Base-by-base conservation (phyloP, 306 rosid species). In the Lathyrus oleraceus region DNA sequence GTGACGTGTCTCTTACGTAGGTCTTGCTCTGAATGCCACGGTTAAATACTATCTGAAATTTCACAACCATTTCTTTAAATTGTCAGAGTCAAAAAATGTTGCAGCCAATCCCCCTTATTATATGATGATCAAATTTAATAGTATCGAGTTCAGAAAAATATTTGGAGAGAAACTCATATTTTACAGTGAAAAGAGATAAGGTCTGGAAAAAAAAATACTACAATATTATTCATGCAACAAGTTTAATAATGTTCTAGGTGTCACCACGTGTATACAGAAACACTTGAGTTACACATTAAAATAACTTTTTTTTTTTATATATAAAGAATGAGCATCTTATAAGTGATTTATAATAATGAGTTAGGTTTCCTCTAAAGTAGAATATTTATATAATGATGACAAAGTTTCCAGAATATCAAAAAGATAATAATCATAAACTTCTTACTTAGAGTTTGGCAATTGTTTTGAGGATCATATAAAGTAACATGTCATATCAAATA, bases 401-500 rank as follows among this genome's bases (percentile, higher is more conserved):
- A 20, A 52, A 74, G 14, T 59, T 32, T 61, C 17, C 15, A 27
- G 9, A 42, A 47, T 35, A 28, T 53, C 58, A 49, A 19, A 19
- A 9, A 56, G 8, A 59, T 65, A 36, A 48, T 17, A 67, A 67
- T 60, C 76, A 58, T 36, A 60, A 53, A 21, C 60, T 44, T 59
- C 5, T 45, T 14, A 45, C 8, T 45, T 6, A 49, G 30, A 52
- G 73, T 72, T 61, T 68, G 61, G 76, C 48, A 68, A 36, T 72
- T 2, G 53, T 28, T 72, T 76, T 61, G 76, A 66, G 76, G 79
- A 72, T 77, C 9, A 67, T 9, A 64, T n/a, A 21, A 62, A 61
- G 45, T 78, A 20, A 68, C 30, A 10, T 43, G 82, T 81, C 77
- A 35, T 69, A 49, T 77, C 79, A 77, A 57, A 14, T 0, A n/a